Evolutionary conservation across 2,329 filamentous ascomycete genomes (phyloP).

Genomic region (Pseudogymnoascus sp.): DNA sequence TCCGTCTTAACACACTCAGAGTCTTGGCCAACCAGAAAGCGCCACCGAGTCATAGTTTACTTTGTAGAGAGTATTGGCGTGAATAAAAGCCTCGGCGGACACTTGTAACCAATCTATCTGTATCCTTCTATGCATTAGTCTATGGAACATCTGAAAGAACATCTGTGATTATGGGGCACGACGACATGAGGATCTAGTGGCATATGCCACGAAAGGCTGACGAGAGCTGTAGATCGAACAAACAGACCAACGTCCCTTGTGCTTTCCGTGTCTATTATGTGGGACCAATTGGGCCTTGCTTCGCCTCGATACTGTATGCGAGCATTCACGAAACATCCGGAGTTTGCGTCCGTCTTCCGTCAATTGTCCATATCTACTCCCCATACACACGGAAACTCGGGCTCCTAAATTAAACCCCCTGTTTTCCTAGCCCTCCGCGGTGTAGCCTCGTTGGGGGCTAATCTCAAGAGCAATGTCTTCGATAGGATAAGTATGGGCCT

Average conservation of each 20-base stretch:
- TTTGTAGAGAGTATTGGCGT: not conserved
- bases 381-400: not conserved
- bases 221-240: not conserved
- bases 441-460: not conserved
- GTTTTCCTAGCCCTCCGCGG: not conserved
- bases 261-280: not conserved
- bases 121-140: not conserved
- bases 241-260: not conserved
- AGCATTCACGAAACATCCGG: not conserved
- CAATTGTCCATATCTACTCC: not conserved
- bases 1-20: not conserved
- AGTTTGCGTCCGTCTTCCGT: not conserved
- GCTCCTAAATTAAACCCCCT: not conserved
- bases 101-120: not conserved
- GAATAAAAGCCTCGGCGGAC: not conserved
- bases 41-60: not conserved
- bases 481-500: slow-evolving; percentile 15
- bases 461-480: not conserved
- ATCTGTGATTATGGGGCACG: not conserved
- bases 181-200: not conserved
- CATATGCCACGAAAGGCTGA: not conserved
- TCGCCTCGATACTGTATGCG: not conserved
- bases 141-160: not conserved
- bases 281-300: not conserved
- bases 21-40: not conserved